Percentiles rank a stretch among this genome's conserved stretches.
phyloP scores from a whole-genome alignment of 805 yeast species.

The Starmerella asiatica region DNA sequence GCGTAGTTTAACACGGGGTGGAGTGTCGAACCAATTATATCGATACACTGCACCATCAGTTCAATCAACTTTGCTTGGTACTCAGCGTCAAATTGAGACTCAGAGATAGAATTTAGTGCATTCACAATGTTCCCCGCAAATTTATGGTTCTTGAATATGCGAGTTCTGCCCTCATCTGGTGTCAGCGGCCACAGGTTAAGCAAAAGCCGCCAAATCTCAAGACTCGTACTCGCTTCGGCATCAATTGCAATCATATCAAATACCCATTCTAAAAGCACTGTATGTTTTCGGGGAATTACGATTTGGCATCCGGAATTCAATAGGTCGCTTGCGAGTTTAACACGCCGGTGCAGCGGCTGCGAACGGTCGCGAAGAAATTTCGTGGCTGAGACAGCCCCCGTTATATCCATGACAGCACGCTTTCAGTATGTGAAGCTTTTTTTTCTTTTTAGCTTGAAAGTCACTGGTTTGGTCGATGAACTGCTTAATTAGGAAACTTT shows the following conservation, averaged over 20 bases:
- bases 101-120: not conserved
- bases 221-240: conserved; percentile 8
- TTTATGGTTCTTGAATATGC: conserved; percentile 13
- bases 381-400: conserved; percentile 21
- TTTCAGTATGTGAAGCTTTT: no score
- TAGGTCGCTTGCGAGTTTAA: conserved; percentile 18
- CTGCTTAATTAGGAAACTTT: no score
- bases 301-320: conserved; percentile 15
- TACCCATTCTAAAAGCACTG: conserved; percentile 28
- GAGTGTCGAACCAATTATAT: not conserved
- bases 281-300: conserved; percentile 25
- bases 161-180: conserved; percentile 4
- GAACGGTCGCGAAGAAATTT: conserved; percentile 23
- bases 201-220: conserved; percentile 18
- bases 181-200: conserved; percentile 8
- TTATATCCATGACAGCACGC: no score
- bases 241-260: conserved; percentile 23
- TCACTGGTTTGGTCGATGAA: no score
- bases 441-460: no score
- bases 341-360: conserved; percentile 16
- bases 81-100: no score
- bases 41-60: not conserved
- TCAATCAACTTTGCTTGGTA: not conserved
- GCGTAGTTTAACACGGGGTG: conserved; percentile 2
- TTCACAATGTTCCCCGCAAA: conserved; percentile 2